Evolutionary conservation across 2,329 filamentous ascomycete genomes (phyloP).

Genomic region (Botrytis byssoidea): DNA sequence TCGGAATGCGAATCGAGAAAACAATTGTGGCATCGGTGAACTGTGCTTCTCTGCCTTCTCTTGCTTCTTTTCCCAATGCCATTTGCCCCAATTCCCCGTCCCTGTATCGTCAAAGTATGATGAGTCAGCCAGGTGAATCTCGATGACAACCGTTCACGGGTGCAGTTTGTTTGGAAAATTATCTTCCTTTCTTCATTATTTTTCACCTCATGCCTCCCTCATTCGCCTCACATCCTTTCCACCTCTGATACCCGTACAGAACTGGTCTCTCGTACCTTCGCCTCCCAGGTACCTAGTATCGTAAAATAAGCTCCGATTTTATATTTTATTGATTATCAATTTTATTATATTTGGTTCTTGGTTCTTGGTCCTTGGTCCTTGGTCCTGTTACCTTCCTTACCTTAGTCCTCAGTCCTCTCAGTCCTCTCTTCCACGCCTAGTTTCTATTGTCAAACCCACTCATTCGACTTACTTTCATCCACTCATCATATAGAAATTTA

Average conservation of each 20-base stretch:
- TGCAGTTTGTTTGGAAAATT: background rate
- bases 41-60: background rate
- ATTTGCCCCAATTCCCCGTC: background rate
- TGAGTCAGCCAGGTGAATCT: background rate
- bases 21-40: conserved; percentile 4
- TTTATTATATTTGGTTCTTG: too few species aligned
- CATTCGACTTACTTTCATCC: background rate
- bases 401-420: too few species aligned
- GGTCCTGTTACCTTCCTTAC: too few species aligned
- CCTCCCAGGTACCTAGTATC: background rate
- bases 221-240: background rate
- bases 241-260: background rate
- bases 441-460: background rate
- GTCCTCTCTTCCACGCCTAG: background rate
- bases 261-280: background rate
- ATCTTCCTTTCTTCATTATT: background rate
- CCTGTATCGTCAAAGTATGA: background rate
- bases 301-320: background rate
- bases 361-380: too few species aligned
- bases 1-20: conserved; percentile 6
- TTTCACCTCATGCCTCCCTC: background rate
- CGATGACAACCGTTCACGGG: background rate
- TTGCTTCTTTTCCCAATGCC: background rate
- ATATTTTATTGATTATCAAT: background rate
- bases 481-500: background rate